phyloP scores from a whole-genome alignment of 176 grass and related monocot genomes.

The Avena atlantica region DNA sequence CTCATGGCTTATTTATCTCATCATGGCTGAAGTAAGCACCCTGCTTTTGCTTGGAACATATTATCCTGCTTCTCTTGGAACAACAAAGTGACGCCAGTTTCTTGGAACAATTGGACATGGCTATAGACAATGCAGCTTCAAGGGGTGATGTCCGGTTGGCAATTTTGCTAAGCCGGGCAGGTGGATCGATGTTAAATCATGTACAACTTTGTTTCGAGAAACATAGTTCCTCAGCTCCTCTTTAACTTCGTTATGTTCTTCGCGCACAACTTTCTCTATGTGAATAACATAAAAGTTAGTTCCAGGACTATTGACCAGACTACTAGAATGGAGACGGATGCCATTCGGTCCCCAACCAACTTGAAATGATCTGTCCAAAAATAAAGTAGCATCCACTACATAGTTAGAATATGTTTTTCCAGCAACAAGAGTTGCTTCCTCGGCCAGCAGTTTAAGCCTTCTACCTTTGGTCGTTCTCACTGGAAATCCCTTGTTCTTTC shows the following conservation, averaged over 20 bases:
- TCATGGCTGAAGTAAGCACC: conserved; percentile 80
- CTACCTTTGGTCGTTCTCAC: conserved; percentile 72
- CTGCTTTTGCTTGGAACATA: neutral
- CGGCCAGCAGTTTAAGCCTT: conserved; percentile 81
- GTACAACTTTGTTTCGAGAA: too few relatives aligned
- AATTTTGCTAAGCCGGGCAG: too few relatives aligned
- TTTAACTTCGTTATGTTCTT: conserved; percentile 39
- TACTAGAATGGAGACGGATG: conserved; percentile 85
- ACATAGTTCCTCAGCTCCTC: too few relatives aligned
- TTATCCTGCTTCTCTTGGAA: too few relatives aligned
- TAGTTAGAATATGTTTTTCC: conserved; percentile 67
- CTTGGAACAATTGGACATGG: too few relatives aligned
- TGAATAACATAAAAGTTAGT: conserved; percentile 72
- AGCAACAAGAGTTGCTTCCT: conserved; percentile 74
- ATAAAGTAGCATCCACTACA: conserved; percentile 82
- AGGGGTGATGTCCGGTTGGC: too few relatives aligned
- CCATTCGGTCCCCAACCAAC: conserved; percentile 96
- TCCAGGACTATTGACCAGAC: conserved; percentile 58
- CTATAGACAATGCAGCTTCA: too few relatives aligned
- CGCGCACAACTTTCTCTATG: conserved; percentile 77
- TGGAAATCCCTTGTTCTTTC: conserved; percentile 71
- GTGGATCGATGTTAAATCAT: too few relatives aligned
- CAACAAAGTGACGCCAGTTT: too few relatives aligned
- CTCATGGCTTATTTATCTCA: conserved; percentile 92
- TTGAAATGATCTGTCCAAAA: conserved; percentile 94